Base-by-base conservation (phyloP, 805 yeast genomes). In the Nakazawaea laoshanensis region DNA sequence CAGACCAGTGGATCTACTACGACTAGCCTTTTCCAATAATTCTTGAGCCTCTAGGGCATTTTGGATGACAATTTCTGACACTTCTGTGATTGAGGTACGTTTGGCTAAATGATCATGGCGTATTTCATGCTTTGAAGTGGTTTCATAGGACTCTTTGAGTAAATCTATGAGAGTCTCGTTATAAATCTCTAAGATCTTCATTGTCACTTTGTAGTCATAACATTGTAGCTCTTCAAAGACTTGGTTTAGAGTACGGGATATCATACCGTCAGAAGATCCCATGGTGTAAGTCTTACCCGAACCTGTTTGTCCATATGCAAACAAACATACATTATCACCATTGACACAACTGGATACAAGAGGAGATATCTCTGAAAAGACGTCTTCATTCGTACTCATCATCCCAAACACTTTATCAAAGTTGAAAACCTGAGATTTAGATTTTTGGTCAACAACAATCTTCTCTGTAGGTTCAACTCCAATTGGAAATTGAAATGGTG, bases 291-390 rank as follows among this genome's bases (percentile, higher is more conserved):
- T 89, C 51, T 89, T 89, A 3, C 98, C 98, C 0, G 96, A 80
- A 0, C 92, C 95, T 0, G 98, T 92, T 55, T 89, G 98, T 1
- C 98, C 98, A 52, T 92, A 89, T 1, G 97, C 95, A 60, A 89
- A 86, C 2, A 92, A 84, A 53, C 96, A 87, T 3, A 87, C 95
- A 45, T 86, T 86, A 48, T 66, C 77, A 0, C 98, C 98, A 55
- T 89, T 94, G 10, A 88, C 53, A 1, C 94, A 76, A 60, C 70
- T 85, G 52, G 86, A 95, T 2, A 89, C 76, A 15, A 89, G 56
- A 52, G 87, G 95, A 2, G 92, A 77, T 1, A 89, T 70, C 47
- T 89, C 98, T 19, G 74, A 79, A 54, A 87, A 92, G 0, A 92
- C 70, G 17, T 72, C 79, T 1, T 42, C 43, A 49, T 89, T 89